Evolutionary conservation across 2,329 filamentous ascomycete genomes (phyloP).

Genomic region (Xenoacremonium recifei): DNA sequence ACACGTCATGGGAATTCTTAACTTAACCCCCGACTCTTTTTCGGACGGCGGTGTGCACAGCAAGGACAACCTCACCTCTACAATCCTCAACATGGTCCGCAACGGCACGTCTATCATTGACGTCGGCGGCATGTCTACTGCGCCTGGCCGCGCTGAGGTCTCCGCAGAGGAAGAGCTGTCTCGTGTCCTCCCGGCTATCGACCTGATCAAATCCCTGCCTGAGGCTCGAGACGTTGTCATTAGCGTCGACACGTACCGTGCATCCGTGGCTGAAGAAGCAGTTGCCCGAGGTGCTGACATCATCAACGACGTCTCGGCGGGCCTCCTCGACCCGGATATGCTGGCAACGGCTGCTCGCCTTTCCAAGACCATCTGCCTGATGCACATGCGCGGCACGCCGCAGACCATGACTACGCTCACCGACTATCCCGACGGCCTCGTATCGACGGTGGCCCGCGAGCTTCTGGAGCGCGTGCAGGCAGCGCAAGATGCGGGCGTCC

Average conservation of each 20-base stretch:
- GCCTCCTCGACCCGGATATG: constrained; percentile 77
- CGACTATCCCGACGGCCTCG: constrained; percentile 66
- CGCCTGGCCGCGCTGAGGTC: constrained; percentile 70
- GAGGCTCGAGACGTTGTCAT: constrained; percentile 65
- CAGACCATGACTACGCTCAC: constrained; percentile 73
- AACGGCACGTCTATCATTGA: constrained; percentile 83
- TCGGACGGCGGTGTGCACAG: constrained; percentile 78
- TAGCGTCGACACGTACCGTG: constrained; percentile 91
- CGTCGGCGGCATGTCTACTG: constrained; percentile 89
- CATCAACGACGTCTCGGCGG: constrained; percentile 91
- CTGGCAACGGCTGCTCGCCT: constrained; percentile 74
- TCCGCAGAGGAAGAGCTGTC: constrained; percentile 70
- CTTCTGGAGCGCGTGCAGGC: constrained; percentile 67
- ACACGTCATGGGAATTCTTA: constrained; percentile 89
- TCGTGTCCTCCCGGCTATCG: constrained; percentile 78
- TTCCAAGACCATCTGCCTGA: constrained; percentile 76
- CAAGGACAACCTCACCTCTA: constrained; percentile 52
- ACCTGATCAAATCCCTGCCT: constrained; percentile 66
- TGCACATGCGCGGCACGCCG: constrained; percentile 92
- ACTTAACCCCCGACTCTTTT: constrained; percentile 94
- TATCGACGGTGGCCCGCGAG: constrained; percentile 65
- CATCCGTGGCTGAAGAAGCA: constrained; percentile 74
- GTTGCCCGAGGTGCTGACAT: constrained; percentile 81
- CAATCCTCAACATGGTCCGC: constrained; percentile 60
- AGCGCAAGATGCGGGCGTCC: constrained; percentile 77